Base-by-base conservation (phyloP, 1,284 basidiomycete species). In the Fomitiporia mediterranea region DNA sequence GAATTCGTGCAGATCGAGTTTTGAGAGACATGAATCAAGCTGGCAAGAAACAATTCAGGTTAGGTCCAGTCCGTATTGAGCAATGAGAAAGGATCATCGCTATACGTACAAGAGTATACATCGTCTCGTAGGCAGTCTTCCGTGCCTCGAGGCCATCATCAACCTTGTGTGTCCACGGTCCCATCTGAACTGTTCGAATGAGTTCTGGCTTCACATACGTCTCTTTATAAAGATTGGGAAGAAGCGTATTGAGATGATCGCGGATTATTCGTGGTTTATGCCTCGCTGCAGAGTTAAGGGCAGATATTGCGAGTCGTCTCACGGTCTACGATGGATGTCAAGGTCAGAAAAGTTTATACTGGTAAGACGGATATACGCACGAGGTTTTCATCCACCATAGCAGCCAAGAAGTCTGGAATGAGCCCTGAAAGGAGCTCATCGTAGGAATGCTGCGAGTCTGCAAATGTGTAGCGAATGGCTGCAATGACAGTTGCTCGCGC, bases 101-200 rank as follows among this genome's bases (percentile, higher is more conserved):
- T 28, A 38, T 7, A 72, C 86, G 64, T 62, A 92, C 91, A 60
- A 98, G 73, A 15, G 95, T 98, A 69, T 96, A 96, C 79, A 99
- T 91, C 3, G 95, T 96, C 72, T 99, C 96, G 71, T 92, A 98
- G 1, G 96, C 96, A 0, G 92, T 95, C 78, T 96, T 94, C 54
- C 92, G 85, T n/a, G 92, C 83, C 62, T 97, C 94, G 8, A 97
- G 76, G 51, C 94, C 94, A 63, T 96, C 93, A 65, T 97, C 94
- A 34, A 94, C 90, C 67, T 89, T 92, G 70, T 96, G 93, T 53
- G 90, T 94, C 88, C 94, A 99, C 0, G 97, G 97, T 13, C 97
- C 97, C 97, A 99, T 98, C 67, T 92, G 87, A 6, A 99, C 94
- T 4, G 89, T 91, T 30, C 92, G 84, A 65, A 98, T 88, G 54